phyloP scores from a whole-genome alignment of 2,329 filamentous ascomycete genomes.

The Colletotrichum eremochloae region DNA sequence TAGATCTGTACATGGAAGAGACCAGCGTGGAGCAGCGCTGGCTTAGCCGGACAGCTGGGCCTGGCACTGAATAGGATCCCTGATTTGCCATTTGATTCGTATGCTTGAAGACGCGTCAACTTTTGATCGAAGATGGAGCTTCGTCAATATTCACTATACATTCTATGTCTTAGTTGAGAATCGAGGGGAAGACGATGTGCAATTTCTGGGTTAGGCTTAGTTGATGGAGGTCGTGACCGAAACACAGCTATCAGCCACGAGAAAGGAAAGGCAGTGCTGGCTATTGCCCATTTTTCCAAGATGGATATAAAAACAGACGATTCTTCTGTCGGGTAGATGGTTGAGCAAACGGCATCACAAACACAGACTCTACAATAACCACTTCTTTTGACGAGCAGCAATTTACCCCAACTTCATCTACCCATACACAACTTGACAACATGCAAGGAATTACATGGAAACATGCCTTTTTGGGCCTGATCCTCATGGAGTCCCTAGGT shows the following conservation, averaged over 20 bases:
- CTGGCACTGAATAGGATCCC: neutral
- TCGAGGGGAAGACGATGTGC: neutral
- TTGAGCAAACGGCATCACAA: neutral
- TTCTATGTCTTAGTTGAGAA: neutral
- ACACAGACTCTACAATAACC: neutral
- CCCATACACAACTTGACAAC: neutral
- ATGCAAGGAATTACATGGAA: constrained; percentile 20
- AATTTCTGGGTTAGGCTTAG: neutral
- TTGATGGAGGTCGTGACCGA: neutral
- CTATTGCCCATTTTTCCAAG: fast-evolving
- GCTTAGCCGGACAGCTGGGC: too few species aligned
- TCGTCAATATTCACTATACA: neutral
- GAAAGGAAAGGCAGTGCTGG: neutral
- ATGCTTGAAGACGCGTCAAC: neutral
- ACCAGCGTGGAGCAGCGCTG: neutral
- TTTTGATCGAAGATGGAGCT: too few species aligned
- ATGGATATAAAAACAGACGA: neutral
- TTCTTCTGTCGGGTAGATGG: neutral
- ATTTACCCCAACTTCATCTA: too few species aligned
- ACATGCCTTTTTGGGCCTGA: constrained; percentile 13
- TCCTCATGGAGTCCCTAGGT: constrained; percentile 23
- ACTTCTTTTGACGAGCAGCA: neutral
- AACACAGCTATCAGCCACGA: too few species aligned
- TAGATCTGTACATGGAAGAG: neutral
- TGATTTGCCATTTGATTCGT: neutral